Base-by-base conservation (phyloP, 2,329 filamentous ascomycete genomes). In the Lecanicillium sp. region DNA sequence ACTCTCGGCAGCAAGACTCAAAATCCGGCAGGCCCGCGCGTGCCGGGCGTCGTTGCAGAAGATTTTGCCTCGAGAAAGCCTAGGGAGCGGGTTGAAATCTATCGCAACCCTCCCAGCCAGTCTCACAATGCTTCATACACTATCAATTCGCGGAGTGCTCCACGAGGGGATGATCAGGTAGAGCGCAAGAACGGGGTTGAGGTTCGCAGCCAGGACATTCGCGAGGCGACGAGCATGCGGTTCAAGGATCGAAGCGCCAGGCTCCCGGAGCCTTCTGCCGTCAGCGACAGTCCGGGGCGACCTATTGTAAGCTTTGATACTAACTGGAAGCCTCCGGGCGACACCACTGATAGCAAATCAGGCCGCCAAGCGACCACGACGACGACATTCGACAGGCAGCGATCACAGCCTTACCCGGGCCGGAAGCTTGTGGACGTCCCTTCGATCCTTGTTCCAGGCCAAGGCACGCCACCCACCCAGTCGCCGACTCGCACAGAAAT, bases 271-370 rank as follows among this genome's bases (percentile, higher is more conserved):
- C 91, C 91, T 55, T 88, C 87, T 47, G 84, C 87, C 60, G 90
- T 97, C 67, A 96, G 90, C 71, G 86, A 96, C 70, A 86, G 79
- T 62, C 86, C 87, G 58, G 89, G 89, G 58, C 83, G 91, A 63
- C 91, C 91, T 54, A 97, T 97, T 74, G 91, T 97, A 75, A 97
- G 91, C 77, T 97, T 97, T 76, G 80, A 95, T 69, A 79, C 79
- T 60, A 79, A 85, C 63, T 95, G 88, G 83, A 86, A 82, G 74
- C 78, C 82, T 62, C 79, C 78, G 63, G 82, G 86, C 64, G 74
- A 78, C 73, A 74, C 73, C 67, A 75, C 86, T 75, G 84, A 89
- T 80, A 68, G 79, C 71, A 86, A 56, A 60, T 63, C 66, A 70
- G 67, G 75, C 52, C 54, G 56, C 54, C 54, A 56, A 58, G 56